phyloP scores from a whole-genome alignment of 805 yeast genomes.

The Candida yuanshanica region DNA sequence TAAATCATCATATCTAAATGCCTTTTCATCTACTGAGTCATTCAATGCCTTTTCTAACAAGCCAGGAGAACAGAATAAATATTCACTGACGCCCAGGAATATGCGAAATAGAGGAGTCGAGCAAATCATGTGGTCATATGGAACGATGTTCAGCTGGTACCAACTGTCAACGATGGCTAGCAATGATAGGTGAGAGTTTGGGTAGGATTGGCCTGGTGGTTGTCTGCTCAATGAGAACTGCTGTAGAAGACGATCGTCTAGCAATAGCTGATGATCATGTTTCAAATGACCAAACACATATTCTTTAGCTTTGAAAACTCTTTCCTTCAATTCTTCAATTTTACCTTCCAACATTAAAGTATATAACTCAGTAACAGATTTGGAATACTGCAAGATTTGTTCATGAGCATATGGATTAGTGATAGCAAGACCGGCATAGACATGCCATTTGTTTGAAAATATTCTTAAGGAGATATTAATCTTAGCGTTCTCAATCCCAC shows the following conservation, averaged over 20 bases:
- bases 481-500: constrained; percentile 95
- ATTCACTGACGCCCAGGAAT: constrained; percentile 90
- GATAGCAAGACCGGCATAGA: constrained; percentile 94
- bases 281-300: constrained; percentile 69
- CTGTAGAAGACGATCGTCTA: constrained; percentile 76
- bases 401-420: constrained; percentile 92
- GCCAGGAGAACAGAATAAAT: constrained; percentile 78
- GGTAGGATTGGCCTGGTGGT: constrained; percentile 55
- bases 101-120: constrained; percentile 92
- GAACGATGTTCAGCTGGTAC: constrained; percentile 78
- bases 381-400: constrained; percentile 86
- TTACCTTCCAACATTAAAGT: constrained; percentile 74
- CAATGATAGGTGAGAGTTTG: constrained; percentile 86
- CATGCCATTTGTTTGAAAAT: constrained; percentile 94
- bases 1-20: constrained; percentile 83
- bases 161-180: constrained; percentile 93
- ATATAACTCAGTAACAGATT: constrained; percentile 75
- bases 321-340: constrained; percentile 46
- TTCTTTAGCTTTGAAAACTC: constrained; percentile 63
- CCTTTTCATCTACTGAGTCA: constrained; percentile 59
- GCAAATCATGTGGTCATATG: constrained; percentile 95
- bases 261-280: constrained; percentile 49
- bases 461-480: constrained; percentile 89
- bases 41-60: constrained; percentile 74
- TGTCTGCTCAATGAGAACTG: constrained; percentile 73